Evolutionary conservation across 192 early-diverging fungal species (phyloP), one percentile per base, ranked within the genome.

Genomic region (Podochytrium sp.): DNA sequence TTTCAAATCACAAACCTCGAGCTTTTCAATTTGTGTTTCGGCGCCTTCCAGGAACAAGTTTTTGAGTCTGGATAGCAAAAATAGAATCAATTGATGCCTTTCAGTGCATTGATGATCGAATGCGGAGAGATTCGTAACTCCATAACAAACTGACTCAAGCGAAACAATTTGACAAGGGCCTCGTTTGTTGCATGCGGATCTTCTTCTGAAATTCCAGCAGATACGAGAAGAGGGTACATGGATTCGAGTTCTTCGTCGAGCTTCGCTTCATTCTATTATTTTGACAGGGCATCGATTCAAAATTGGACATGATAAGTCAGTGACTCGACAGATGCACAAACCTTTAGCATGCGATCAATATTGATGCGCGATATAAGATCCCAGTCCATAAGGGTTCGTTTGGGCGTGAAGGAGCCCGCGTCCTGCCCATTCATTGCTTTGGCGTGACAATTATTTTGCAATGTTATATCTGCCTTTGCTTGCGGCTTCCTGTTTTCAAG

Each of bases 101-200:
- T n/a, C n/a, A n/a, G n/a, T n/a, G n/a, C n/a, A n/a, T n/a, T n/a
- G n/a, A n/a, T n/a, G n/a, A n/a, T n/a, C n/a, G 56, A 14, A 75
- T 23, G 2, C 10, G 34, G 73, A 5, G 20, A 1, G 30, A 14
- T 29, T 37, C 73, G 20, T 16, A 29, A 85, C 84, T 86, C 79
- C 78, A 86, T 80, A n/a, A 78, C 78, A 23, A 76, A 53, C 62
- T 86, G 80, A 12, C 82, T 73, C 14, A 86, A 50, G 40, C 64
- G 67, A 53, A 86, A 84, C 16, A 84, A 58, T 25, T 81, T 78
- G 16, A 78, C n/a, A 16, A 86, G 14, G 43, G 79, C 78, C 30
- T 77, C 77, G 14, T 71, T 64, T 7, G 81, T 80, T 16, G 77
- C 80, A 39, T 57, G 73, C 52, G 73, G 59, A 58, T 86, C 81